Evolutionary conservation across 129 eudicot species (phyloP), one percentile per base, ranked within the genome.

Genomic region (Saussurea involucrata): DNA sequence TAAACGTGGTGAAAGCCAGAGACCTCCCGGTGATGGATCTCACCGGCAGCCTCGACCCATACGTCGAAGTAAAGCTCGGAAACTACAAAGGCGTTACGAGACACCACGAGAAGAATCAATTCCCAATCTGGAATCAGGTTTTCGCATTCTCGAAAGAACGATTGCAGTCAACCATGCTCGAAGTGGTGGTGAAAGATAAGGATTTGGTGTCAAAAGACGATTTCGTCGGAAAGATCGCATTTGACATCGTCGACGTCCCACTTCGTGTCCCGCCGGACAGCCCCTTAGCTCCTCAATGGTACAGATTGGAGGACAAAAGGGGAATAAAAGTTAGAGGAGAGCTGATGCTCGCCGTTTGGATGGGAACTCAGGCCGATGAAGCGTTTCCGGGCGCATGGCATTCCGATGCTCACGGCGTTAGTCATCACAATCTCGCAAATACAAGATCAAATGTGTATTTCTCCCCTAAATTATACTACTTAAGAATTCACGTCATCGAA

Each of bases 291-390:
- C 96, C 99, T 0, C 99, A 95, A 61, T 95, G 97, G 97, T 95
- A 95, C 60, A 84, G 80, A 55, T 72, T 95, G 88, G 88, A 72
- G 42, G 87, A 92, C 27, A 95, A 88, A 73, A 75, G 55, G 12
- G 97, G 96, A 20, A 83, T 75, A 2, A 85, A 83, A 78, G 71
- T 73, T 1, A 57, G 84, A 13, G 99, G 97, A 3, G 99, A 95
- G 64, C 80, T 95, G 8, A 95, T 95, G 99, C 87, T 95, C 34
- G 97, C 97, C 1, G 90, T 92, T 61, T 95, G 99, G 99, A 84
- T 92, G 81, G 99, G 99, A 22, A 95, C 99, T 17, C 99, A 95
- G 65, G 99, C 97, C 1, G 99, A 95, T 46, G 99, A 95, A 78
- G 88, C 99, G 0, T 95, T 89, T 72, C 96, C 97, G 0, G 95